Evolutionary conservation across 441 rosid species (phyloP).

Genomic region (Dalechampia spathulata): DNA sequence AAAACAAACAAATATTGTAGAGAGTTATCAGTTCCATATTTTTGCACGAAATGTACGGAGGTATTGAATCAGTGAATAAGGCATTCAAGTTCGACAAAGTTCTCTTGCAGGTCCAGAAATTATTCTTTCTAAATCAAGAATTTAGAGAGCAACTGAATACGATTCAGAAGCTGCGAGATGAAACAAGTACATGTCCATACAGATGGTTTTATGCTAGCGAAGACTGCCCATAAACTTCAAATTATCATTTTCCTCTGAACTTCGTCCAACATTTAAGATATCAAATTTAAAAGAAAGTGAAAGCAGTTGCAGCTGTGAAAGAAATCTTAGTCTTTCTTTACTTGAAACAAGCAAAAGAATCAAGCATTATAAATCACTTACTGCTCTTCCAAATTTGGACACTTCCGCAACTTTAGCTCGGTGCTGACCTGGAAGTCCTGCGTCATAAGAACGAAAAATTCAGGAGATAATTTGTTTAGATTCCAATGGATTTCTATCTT

Average conservation of each 20-base stretch:
- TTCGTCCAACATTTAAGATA: no score
- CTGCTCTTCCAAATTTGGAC: conserved; percentile 70
- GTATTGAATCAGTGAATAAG: background rate
- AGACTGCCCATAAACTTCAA: no score
- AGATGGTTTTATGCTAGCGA: background rate
- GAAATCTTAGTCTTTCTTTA: background rate
- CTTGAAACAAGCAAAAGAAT: no score
- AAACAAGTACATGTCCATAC: no score
- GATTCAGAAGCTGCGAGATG: background rate
- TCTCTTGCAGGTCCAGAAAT: background rate
- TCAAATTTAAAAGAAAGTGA: no score
- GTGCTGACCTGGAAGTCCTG: conserved; percentile 69
- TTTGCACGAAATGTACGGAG: background rate
- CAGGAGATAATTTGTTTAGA: background rate
- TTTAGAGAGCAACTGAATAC: background rate
- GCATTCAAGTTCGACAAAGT: background rate
- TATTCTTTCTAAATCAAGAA: background rate
- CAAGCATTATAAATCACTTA: conserved; percentile 24
- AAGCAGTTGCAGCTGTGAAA: background rate
- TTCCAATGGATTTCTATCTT: background rate
- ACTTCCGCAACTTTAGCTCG: conserved; percentile 55
- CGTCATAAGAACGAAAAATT: conserved; percentile 3
- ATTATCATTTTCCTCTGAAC: no score
- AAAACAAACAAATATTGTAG: background rate
- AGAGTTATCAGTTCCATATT: background rate